Evolutionary conservation across 2,329 filamentous ascomycete species (phyloP).

Genomic region (Fusarium mexicanum): DNA sequence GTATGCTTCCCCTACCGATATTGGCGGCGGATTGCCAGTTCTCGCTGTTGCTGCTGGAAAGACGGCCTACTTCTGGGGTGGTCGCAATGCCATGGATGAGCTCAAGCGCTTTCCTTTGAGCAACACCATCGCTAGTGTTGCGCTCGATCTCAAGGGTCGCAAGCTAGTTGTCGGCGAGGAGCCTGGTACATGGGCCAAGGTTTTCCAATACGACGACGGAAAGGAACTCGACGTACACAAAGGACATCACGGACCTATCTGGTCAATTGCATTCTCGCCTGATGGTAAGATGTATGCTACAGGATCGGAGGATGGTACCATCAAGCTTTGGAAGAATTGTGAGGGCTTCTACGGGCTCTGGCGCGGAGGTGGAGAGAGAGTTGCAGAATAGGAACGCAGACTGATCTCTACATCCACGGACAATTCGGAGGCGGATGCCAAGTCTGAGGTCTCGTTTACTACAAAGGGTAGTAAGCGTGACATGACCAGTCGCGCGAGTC

Average conservation of each 20-base stretch:
- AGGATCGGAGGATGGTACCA: slow-evolving; percentile 95
- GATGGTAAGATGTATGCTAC: slow-evolving; percentile 97
- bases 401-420: slow-evolving; percentile 30
- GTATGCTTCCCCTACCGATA: slow-evolving; percentile 67
- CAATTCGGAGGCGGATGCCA: slow-evolving; percentile 5
- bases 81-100: slow-evolving; percentile 71
- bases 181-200: slow-evolving; percentile 94
- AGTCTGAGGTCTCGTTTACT: neutral
- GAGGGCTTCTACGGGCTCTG: slow-evolving; percentile 72
- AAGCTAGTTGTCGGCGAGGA: slow-evolving; percentile 91
- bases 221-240: slow-evolving; percentile 91
- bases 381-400: slow-evolving; percentile 50
- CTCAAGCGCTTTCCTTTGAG: slow-evolving; percentile 83
- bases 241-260: slow-evolving; percentile 96
- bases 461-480: slow-evolving; percentile 23
- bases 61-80: slow-evolving; percentile 91
- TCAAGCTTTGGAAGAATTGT: slow-evolving; percentile 87
- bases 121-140: slow-evolving; percentile 91
- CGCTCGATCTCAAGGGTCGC: slow-evolving; percentile 81
- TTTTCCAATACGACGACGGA: slow-evolving; percentile 88
- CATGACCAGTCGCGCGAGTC: neutral
- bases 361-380: slow-evolving; percentile 59
- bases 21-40: slow-evolving; percentile 74
- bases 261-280: slow-evolving; percentile 93
- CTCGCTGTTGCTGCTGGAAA: slow-evolving; percentile 95